Evolutionary conservation across 371 early-diverging fungal genomes (phyloP).

Genomic region (Zancudomyces culisetae): DNA sequence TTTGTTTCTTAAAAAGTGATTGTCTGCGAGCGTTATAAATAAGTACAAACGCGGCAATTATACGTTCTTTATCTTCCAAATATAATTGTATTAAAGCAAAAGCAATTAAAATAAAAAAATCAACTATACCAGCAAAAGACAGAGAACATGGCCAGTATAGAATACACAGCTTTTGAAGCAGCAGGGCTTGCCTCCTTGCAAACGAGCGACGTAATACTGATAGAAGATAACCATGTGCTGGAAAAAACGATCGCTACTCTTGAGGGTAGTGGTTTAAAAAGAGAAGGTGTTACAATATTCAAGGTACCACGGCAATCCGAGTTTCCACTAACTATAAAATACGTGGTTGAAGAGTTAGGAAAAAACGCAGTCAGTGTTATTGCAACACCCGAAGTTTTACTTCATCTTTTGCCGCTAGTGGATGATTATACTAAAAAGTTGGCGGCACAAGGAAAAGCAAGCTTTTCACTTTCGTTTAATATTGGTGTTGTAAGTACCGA

Average conservation of each 20-base stretch:
- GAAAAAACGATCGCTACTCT: not conserved
- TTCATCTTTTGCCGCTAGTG: not conserved
- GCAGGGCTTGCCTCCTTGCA: not conserved
- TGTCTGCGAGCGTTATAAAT: no score
- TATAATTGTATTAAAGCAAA: not conserved
- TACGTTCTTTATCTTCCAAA: no score
- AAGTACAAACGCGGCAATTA: no score
- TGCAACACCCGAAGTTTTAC: not conserved
- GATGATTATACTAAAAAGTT: not conserved
- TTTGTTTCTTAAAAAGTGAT: no score
- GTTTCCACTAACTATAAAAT: not conserved
- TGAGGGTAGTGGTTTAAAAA: not conserved
- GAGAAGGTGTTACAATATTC: not conserved
- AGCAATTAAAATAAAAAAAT: not conserved
- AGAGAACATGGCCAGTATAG: not conserved
- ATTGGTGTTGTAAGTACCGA: not conserved
- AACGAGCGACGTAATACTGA: not conserved
- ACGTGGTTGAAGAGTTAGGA: not conserved
- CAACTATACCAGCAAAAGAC: not conserved
- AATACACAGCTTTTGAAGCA: not conserved
- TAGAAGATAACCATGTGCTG: not conserved
- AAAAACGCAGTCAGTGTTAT: not conserved
- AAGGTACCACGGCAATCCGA: not conserved
- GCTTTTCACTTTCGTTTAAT: not conserved
- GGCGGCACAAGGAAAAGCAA: not conserved